These are phyloP conservation scores for Luzula sylvatica DNA, from an alignment of 176 grass and related monocot genomes.

Conservation along the genomic window DNA sequence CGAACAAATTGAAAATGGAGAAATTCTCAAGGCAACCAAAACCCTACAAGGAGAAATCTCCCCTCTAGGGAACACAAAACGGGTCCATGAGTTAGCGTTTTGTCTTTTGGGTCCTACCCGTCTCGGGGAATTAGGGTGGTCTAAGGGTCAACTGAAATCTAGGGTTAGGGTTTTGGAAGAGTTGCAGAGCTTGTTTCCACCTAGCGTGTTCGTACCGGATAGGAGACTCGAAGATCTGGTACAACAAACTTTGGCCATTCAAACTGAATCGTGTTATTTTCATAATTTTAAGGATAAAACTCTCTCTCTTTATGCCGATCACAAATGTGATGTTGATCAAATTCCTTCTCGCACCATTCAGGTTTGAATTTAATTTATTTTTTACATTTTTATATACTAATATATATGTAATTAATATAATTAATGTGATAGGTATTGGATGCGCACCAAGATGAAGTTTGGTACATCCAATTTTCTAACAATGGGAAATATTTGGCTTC, in stretches of 20 bases:
- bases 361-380: conserved; percentile 28
- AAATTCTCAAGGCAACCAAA: conserved; percentile 51
- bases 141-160: conserved; percentile 33
- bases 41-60: conserved; percentile 69
- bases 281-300: conserved; percentile 68
- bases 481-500: conserved; percentile 80
- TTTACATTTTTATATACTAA: conserved; percentile 11
- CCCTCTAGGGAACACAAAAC: conserved; percentile 55
- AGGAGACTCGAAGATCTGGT: conserved; percentile 76
- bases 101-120: conserved; percentile 52
- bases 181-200: conserved; percentile 70
- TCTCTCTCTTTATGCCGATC: conserved; percentile 69
- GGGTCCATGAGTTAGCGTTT: conserved; percentile 58
- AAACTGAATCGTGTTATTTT: conserved; percentile 71
- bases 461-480: conserved; percentile 92
- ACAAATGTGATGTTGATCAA: conserved; percentile 77
- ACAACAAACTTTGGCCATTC: conserved; percentile 70
- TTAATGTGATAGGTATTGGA: conserved; percentile 43
- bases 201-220: conserved; percentile 69
- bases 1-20: conserved; percentile 57
- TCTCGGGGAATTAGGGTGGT: conserved; percentile 37
- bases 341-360: conserved; percentile 59
- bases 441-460: conserved; percentile 76
- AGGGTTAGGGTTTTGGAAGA: conserved; percentile 67
- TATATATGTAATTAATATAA: conserved; percentile 8